Evolutionary conservation across 2,329 filamentous ascomycete genomes (phyloP).

Genomic region (Aschersonia sp.): DNA sequence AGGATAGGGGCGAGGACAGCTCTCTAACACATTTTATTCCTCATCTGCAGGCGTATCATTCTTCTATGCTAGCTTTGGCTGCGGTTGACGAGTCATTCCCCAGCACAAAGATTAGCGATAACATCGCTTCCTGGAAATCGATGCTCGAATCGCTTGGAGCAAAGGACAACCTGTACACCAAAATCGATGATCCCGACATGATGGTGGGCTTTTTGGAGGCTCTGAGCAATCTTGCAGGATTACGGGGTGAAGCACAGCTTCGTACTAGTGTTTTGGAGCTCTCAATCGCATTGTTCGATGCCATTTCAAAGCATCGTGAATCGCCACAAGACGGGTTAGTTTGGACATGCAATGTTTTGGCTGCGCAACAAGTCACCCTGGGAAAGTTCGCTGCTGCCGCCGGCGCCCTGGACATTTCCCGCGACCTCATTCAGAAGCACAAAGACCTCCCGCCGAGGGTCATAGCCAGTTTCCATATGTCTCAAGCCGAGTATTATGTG

Average conservation of each 20-base stretch:
- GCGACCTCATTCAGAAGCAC: constrained; percentile 27
- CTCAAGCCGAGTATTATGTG: constrained; percentile 60
- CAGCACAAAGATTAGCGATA: constrained; percentile 16
- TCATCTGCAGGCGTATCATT: constrained; percentile 31
- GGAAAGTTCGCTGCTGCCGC: constrained; percentile 36
- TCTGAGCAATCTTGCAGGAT: constrained; percentile 33
- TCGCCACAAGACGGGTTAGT: constrained; percentile 25
- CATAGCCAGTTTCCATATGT: constrained; percentile 45
- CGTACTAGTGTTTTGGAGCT: constrained; percentile 33
- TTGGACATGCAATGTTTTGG: constrained; percentile 30
- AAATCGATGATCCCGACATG: constrained; percentile 33
- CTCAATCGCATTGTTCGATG: constrained; percentile 23
- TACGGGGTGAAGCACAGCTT: constrained; percentile 32
- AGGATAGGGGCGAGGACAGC: constrained; percentile 28
- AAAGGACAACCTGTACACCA: constrained; percentile 24
- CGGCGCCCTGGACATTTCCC: constrained; percentile 40
- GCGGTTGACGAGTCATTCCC: constrained; percentile 18
- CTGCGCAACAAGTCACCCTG: constrained; percentile 37
- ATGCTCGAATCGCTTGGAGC: constrained; percentile 24
- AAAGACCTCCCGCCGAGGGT: constrained; percentile 23
- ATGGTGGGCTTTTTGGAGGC: constrained; percentile 36
- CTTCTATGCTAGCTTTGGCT: constrained; percentile 28
- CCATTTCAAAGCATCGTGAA: constrained; percentile 13
- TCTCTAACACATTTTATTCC: constrained; percentile 28
- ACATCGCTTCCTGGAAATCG: constrained; percentile 28